A percentile compares a stretch with the other conserved stretches of the same genome.
Conservation (phyloP, 352 stramenopile genomes). For the Phytopythium boreale region DNA sequence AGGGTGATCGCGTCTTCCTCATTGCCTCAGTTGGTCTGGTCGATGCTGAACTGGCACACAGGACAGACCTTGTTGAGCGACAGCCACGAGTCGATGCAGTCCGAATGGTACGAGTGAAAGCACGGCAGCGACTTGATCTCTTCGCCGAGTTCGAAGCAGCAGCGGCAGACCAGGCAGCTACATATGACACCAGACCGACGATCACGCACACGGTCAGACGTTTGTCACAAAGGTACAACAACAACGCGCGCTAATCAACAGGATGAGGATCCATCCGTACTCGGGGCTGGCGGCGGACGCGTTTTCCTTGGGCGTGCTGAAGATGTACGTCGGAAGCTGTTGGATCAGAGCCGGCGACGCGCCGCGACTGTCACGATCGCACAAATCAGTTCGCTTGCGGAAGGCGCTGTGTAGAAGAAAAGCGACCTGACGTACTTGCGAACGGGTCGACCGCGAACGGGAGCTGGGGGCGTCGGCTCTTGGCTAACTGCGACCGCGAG, state of each 20-base stretch:
- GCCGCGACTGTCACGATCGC: conserved; percentile 38
- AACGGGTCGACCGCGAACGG: conserved; percentile 19
- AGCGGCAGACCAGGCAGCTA: conserved; percentile 93
- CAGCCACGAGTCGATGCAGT: conserved; percentile 93
- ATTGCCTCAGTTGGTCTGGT: conserved; percentile 31
- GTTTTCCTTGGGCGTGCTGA: conserved; percentile 45
- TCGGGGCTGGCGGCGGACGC: conserved; percentile 45
- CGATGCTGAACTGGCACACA: conserved; percentile 84
- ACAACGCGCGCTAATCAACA: neutral
- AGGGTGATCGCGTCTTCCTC: conserved; percentile 5
- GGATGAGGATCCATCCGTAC: conserved; percentile 24
- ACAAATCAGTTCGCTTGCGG: neutral
- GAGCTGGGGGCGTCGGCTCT: conserved; percentile 20
- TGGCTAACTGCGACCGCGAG: conserved; percentile 37
- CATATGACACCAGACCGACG: conserved; percentile 4
- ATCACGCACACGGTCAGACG: neutral
- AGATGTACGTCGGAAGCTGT: conserved; percentile 81
- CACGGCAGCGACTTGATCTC: conserved; percentile 93
- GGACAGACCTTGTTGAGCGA: conserved; percentile 91
- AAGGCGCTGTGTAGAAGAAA: neutral
- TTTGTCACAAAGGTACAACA: neutral
- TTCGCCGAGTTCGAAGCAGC: conserved; percentile 86
- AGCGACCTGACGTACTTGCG: conserved; percentile 12
- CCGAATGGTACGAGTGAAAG: conserved; percentile 93
- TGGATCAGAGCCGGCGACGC: conserved; percentile 64